Evolutionary conservation across 176 grass and related monocot genomes (phyloP), one percentile per base, ranked within the genome.

Genomic region (Tuctoria greenei): DNA sequence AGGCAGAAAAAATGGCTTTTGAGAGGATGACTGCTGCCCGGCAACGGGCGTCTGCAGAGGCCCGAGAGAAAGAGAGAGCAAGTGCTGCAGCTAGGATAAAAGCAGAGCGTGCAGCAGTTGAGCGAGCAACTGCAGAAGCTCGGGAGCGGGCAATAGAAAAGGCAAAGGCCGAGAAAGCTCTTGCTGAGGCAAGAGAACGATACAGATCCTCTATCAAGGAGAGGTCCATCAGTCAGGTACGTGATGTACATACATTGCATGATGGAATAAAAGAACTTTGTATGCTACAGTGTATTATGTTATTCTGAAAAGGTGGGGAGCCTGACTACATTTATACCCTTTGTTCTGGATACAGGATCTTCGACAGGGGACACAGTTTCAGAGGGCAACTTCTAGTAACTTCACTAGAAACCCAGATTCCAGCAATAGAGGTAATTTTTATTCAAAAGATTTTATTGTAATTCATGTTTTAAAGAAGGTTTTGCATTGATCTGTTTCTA

Each of bases 111-210:
- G 94, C 86, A 39, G 94, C 94, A 67, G 94, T 97, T 34, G 90
- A 91, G 70, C 73, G 88, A 85, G 94, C 94, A 69, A 97, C 91
- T n/a, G 61, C 84, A 54, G 95, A 99, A 84, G 89, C 91, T 84
- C 77, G 87, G 20, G 95, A 88, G 69, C 88, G 91, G 31, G 95
- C 91, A 10, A 90, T 92, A 58, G 89, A 99, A 78, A 99, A 87
- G 82, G 86, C 91, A 27, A 90, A 83, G 80, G 88, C 95, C 64
- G 90, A 89, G 25, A 88, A 90, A 66, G 82, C 87, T 88, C 86
- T 89, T 46, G 81, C 75, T 44, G 86, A 97, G 66, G 79, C 73
- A 79, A 88, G 88, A 54, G 88, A 91, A 58, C 80, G 88, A 69
- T 86, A 76, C 52, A 90, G 87, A 66, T 87, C 82, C 55, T 79